phyloP scores from a whole-genome alignment of 1,284 basidiomycete species.

The Agroathelia rolfsii region DNA sequence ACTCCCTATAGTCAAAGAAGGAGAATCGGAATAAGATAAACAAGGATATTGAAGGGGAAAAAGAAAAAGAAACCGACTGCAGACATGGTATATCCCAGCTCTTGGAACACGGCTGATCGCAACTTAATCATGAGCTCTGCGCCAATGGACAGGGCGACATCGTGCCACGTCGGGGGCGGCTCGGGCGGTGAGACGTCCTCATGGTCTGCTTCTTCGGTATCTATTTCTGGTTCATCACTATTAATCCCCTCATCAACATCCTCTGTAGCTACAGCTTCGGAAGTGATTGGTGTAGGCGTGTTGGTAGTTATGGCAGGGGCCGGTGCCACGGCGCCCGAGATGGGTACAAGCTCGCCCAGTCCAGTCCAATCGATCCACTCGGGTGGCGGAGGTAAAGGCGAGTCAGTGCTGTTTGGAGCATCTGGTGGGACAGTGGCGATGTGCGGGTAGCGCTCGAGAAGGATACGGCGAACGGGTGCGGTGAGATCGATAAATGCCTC shows the following conservation, averaged over 20 bases:
- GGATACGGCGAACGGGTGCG: constrained; percentile 58
- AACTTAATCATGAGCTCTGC: constrained; percentile 83
- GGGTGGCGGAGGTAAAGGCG: constrained; percentile 75
- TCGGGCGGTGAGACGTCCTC: no score
- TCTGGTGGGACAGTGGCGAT: constrained; percentile 62
- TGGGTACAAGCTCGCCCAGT: constrained; percentile 64
- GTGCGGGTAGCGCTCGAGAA: constrained; percentile 70
- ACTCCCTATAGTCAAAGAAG: constrained; percentile 52
- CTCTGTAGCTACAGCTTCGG: no score
- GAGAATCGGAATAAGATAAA: constrained; percentile 1
- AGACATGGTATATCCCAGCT: constrained; percentile 89
- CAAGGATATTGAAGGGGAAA: constrained; percentile 1
- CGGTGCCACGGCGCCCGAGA: constrained; percentile 28
- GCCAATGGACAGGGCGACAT: constrained; percentile 83
- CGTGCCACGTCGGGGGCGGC: constrained; percentile 67
- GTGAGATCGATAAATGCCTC: constrained; percentile 90
- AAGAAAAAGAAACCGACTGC: constrained; percentile 46
- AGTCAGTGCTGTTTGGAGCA: constrained; percentile 67
- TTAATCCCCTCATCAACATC: no score
- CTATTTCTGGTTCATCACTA: constrained; percentile 1
- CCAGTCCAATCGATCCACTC: constrained; percentile 51
- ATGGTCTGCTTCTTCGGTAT: constrained; percentile 14
- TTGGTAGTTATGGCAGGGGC: no score
- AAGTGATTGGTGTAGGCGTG: no score
- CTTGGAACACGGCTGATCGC: constrained; percentile 56